phyloP scores from a whole-genome alignment of 2,329 filamentous ascomycete species.

The Trichothecium sympodiale region DNA sequence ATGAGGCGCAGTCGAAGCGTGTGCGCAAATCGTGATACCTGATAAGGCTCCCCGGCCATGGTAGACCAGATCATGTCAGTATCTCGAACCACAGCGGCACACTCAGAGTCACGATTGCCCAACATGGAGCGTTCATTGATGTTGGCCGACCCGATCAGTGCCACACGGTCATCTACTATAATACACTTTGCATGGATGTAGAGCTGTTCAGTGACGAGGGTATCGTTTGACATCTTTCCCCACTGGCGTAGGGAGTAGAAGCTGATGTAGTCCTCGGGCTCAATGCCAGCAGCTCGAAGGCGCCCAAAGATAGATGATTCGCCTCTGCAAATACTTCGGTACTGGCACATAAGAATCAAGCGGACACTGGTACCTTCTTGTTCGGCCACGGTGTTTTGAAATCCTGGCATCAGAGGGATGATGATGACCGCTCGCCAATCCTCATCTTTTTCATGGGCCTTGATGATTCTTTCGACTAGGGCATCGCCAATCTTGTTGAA shows the following conservation, averaged over 20 bases:
- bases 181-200: conserved; percentile 98
- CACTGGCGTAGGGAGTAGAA: conserved; percentile 90
- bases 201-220: conserved; percentile 85
- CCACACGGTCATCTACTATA: conserved; percentile 86
- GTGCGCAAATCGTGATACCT: conserved; percentile 85
- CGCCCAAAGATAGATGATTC: conserved; percentile 86
- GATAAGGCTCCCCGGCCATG: conserved; percentile 84
- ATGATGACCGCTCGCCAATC: conserved; percentile 84
- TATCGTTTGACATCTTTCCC: conserved; percentile 80
- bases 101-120: conserved; percentile 83
- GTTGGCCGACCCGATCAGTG: conserved; percentile 92
- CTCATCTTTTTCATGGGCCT: conserved; percentile 72
- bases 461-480: conserved; percentile 80
- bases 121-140: conserved; percentile 98
- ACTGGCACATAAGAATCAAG: conserved; percentile 94
- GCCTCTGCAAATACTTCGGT: conserved; percentile 87
- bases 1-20: conserved; percentile 87
- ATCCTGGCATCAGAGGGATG: conserved; percentile 95
- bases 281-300: conserved; percentile 67
- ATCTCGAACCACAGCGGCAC: conserved; percentile 81
- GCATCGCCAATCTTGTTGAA: conserved; percentile 92
- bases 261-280: conserved; percentile 88
- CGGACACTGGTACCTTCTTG: conserved; percentile 91
- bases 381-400: conserved; percentile 91
- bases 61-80: conserved; percentile 85